Conservation (phyloP, 495 filamentous ascomycete species). For the Lophiostoma macrostomum region DNA sequence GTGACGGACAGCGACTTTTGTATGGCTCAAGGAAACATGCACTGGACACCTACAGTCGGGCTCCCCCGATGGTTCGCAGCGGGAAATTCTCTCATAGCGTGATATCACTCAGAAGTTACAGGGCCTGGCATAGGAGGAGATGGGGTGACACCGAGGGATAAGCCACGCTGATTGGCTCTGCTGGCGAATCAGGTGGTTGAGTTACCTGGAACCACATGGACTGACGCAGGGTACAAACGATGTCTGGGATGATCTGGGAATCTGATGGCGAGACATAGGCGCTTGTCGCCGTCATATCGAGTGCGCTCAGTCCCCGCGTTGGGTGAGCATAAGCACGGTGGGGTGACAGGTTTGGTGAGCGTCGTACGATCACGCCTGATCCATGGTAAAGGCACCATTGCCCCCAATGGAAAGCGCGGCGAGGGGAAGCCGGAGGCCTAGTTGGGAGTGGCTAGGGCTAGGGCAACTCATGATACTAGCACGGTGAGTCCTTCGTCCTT, state of each 20-base stretch:
- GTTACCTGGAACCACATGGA: not conserved
- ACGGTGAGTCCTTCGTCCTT: too few relatives aligned
- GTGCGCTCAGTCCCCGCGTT: not conserved
- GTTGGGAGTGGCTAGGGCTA: too few relatives aligned
- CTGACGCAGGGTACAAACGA: not conserved
- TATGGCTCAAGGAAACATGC: too few relatives aligned
- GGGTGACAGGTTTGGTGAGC: slow-evolving; percentile 5
- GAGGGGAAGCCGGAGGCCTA: too few relatives aligned
- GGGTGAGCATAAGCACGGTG: slow-evolving; percentile 1
- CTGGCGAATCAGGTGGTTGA: not conserved
- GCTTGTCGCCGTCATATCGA: not conserved
- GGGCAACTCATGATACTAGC: too few relatives aligned
- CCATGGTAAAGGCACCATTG: not conserved
- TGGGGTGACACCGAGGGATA: not conserved
- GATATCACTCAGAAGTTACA: not conserved
- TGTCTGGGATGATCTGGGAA: not conserved
- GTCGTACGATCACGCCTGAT: slow-evolving; percentile 5
- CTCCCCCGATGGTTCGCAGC: not conserved
- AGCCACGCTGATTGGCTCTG: not conserved
- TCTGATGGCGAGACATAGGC: not conserved
- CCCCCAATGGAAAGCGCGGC: too few relatives aligned
- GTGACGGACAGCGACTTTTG: too few relatives aligned
- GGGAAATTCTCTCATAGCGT: slow-evolving; percentile 16
- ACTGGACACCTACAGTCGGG: too few relatives aligned
- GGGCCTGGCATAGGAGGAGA: not conserved